Conservation (phyloP, 2,329 filamentous ascomycete species). For the Epichloe sibirici region DNA sequence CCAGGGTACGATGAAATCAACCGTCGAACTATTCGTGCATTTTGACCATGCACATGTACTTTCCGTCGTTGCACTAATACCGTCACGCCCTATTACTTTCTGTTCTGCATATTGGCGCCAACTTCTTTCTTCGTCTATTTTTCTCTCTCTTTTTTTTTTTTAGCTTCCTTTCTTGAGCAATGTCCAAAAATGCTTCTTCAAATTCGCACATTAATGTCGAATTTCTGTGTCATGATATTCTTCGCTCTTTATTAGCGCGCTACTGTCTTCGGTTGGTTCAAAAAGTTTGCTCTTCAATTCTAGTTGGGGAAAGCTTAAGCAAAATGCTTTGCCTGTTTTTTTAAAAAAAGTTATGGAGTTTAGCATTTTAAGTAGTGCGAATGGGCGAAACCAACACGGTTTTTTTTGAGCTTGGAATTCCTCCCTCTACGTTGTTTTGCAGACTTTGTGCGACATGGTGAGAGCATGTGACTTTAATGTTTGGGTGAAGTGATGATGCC, state of each 20-base stretch:
- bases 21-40: constrained; percentile 13
- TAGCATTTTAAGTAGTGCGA: not conserved
- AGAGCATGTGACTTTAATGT: not conserved
- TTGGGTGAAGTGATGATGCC: not conserved
- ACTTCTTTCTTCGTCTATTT: not conserved
- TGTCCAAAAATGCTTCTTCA: too few relatives aligned
- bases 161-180: too few relatives aligned
- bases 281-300: not conserved
- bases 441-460: not conserved
- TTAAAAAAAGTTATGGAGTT: not conserved
- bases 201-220: too few relatives aligned
- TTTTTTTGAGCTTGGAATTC: not conserved
- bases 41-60: not conserved
- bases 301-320: not conserved
- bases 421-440: not conserved
- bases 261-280: not conserved
- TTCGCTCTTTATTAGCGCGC: too few relatives aligned
- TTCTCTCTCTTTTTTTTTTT: too few relatives aligned
- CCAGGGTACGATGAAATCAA: constrained; percentile 27
- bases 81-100: not conserved
- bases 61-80: not conserved
- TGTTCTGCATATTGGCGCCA: not conserved
- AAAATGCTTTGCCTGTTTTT: not conserved
- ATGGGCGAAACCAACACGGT: not conserved
- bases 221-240: too few relatives aligned